Percentiles rank a stretch among this genome's conserved stretches.
These are phyloP conservation scores for Leptosphaerulina australis DNA, from an alignment of 2,329 filamentous ascomycete species.

Conservation along the genomic window DNA sequence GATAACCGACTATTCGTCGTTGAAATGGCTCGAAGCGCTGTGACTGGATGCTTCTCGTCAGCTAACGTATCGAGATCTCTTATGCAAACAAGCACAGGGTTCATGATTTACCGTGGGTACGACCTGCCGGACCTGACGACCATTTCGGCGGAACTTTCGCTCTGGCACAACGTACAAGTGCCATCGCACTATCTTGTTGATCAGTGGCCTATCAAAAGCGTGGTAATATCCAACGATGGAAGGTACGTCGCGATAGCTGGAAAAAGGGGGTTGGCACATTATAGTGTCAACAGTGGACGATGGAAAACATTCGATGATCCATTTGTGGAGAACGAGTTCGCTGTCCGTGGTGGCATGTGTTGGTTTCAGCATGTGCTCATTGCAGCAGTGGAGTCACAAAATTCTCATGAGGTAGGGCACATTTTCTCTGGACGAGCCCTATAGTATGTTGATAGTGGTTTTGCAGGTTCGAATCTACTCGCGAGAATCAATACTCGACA, in stretches of 20 bases:
- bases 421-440: not conserved
- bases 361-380: slow-evolving; percentile 97
- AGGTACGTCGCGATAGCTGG: slow-evolving; percentile 97
- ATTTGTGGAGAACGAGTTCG: slow-evolving; percentile 84
- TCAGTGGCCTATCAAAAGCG: slow-evolving; percentile 90
- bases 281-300: slow-evolving; percentile 89
- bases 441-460: slow-evolving; percentile 9
- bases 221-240: slow-evolving; percentile 88
- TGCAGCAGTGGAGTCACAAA: slow-evolving; percentile 85
- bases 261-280: slow-evolving; percentile 87
- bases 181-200: slow-evolving; percentile 83
- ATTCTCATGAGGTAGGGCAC: slow-evolving; percentile 70
- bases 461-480: slow-evolving; percentile 82
- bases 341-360: slow-evolving; percentile 94
- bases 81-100: slow-evolving; percentile 82
- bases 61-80: slow-evolving; percentile 90
- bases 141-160: slow-evolving; percentile 85
- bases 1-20: slow-evolving; percentile 84
- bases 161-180: slow-evolving; percentile 94
- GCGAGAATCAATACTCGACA: slow-evolving; percentile 78
- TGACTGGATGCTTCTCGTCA: slow-evolving; percentile 87
- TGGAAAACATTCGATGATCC: slow-evolving; percentile 94
- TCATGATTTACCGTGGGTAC: slow-evolving; percentile 93
- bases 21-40: slow-evolving; percentile 93
- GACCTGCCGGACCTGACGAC: slow-evolving; percentile 88